Base-by-base conservation (phyloP, 352 stramenopile genomes). In the Aphanomyces astaci region DNA sequence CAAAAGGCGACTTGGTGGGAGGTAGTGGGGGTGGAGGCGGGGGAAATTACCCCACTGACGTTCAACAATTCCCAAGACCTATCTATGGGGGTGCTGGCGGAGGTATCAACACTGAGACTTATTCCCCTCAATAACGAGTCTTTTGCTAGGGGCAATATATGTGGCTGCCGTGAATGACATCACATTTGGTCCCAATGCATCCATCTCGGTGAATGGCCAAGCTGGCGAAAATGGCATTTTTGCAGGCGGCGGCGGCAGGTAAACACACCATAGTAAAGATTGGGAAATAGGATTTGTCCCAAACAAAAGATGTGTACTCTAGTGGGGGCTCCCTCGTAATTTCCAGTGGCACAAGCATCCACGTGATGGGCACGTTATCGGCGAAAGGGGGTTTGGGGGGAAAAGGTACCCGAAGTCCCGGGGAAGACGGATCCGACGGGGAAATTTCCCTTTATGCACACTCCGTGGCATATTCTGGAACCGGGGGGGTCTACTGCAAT, bases 161-260 rank as follows among this genome's bases (percentile, higher is more conserved):
- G 73, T 99, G 5, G 81, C 89, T 3, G 94, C 95, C 1, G 69
- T 96, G 4, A 99, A 98, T 72, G 96, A 99, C 69, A 87, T 99
- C 19, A 72, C 94, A 3, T 77, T 99, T 5, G 93, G 91, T 0
- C 71, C 72, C 0, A 88, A 87, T 65, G 85, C 77, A 13, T 75
- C 75, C 19, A 76, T 99, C 40, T 78, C 72, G 22, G 90, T 90
- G 0, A 89, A 97, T 70, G 87, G 87, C 45, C 83, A 84, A 0
- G 63, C 75, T 1, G 88, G 82, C 2, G 76, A 86, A 62, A 74
- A 89, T 53, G 7, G 49, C 17, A 27, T 76, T 46, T 70, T 71
- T 73, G 32, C 64, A 11, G 43, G 45, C 60, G 67, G 51, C 28
- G 66, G 62, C 39, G 62, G 62, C 25, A 68, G 62, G 62, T 68